Evolutionary conservation across 2,329 filamentous ascomycete genomes (phyloP).

Genomic region (Cadophora malorum): DNA sequence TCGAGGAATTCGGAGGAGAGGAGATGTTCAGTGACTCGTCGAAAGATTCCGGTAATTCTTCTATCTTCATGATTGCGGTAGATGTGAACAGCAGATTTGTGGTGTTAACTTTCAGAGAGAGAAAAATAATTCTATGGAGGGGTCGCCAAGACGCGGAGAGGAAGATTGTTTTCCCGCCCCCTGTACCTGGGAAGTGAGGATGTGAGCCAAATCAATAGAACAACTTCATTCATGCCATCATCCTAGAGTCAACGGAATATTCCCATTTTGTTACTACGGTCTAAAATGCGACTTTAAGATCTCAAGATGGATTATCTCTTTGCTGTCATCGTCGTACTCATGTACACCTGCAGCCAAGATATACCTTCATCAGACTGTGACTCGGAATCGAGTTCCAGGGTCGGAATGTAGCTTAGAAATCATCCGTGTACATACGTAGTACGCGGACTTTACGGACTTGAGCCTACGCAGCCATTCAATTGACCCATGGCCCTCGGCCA

Average conservation of each 20-base stretch:
- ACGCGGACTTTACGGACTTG: neutral
- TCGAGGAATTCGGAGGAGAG: neutral
- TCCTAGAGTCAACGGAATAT: neutral
- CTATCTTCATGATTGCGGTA: slow-evolving; percentile 40
- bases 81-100: neutral
- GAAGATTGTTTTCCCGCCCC: neutral
- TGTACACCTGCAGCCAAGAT: neutral
- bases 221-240: too few relatives aligned
- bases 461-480: neutral
- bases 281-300: neutral
- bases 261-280: neutral
- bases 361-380: neutral
- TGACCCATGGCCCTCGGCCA: too few relatives aligned
- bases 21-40: slow-evolving; percentile 32
- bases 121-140: slow-evolving; percentile 10
- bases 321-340: neutral
- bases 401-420: slow-evolving; percentile 3
- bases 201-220: too few relatives aligned
- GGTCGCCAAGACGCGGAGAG: neutral
- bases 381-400: neutral
- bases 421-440: neutral
- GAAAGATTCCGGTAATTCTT: slow-evolving; percentile 39
- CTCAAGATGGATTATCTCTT: neutral
- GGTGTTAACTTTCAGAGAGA: neutral
- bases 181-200: too few relatives aligned